These are phyloP conservation scores for Hyphopichia homilentoma DNA, from an alignment of 805 yeast species.

Conservation along the genomic window DNA sequence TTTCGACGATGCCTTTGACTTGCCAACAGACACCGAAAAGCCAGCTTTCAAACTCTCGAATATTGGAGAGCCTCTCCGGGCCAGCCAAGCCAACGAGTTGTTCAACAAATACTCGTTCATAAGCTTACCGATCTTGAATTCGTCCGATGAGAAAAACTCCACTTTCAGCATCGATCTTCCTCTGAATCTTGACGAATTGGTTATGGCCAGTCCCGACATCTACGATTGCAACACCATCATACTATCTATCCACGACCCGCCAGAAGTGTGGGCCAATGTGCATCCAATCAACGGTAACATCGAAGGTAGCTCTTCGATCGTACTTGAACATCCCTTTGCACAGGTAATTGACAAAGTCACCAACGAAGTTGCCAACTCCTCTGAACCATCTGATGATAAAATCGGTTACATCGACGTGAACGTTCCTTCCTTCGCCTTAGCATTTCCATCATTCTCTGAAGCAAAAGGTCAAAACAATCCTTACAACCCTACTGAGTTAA, in stretches of 20 bases:
- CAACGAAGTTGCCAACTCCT: conserved; percentile 28
- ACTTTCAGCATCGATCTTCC: conserved; percentile 41
- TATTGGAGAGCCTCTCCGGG: conserved; percentile 72
- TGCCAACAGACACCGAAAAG: conserved; percentile 19
- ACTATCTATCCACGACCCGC: conserved; percentile 82
- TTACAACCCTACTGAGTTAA: conserved; percentile 26
- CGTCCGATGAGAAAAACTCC: conserved; percentile 16
- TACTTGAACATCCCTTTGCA: conserved; percentile 65
- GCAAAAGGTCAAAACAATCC: conserved; percentile 17
- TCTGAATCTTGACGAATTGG: conserved; percentile 55
- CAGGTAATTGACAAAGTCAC: conserved; percentile 56
- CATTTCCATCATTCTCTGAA: conserved; percentile 15
- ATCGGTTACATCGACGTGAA: conserved; percentile 83
- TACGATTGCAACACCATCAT: conserved; percentile 61
- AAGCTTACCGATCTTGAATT: conserved; percentile 55
- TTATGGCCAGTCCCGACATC: conserved; percentile 68
- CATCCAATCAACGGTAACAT: conserved; percentile 78
- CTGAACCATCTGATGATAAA: conserved; percentile 10
- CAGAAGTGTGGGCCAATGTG: conserved; percentile 85
- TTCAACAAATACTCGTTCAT: conserved; percentile 57
- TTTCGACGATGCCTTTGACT: conserved; percentile 38
- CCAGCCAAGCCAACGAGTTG: conserved; percentile 60
- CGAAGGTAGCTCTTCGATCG: conserved; percentile 66
- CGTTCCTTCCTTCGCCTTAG: conserved; percentile 57
- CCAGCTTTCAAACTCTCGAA: conserved; percentile 40